These are phyloP conservation scores for Skeletonema grethae DNA, from an alignment of 108 stramenopile species.

Conservation along the genomic window DNA sequence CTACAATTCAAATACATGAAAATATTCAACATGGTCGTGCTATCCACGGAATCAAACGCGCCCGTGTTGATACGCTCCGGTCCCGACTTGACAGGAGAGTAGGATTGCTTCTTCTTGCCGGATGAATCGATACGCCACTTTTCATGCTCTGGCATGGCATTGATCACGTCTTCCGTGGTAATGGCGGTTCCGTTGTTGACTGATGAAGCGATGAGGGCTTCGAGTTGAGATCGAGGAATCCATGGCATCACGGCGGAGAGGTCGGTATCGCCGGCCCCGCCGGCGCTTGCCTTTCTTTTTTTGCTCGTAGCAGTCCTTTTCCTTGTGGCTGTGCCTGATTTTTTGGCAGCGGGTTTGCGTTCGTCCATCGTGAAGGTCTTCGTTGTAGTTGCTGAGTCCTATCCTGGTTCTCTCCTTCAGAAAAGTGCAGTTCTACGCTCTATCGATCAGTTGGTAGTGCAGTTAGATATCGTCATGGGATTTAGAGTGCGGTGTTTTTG, in stretches of 20 bases:
- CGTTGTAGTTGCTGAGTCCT: too few relatives aligned
- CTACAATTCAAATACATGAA: background rate
- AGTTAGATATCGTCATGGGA: too few relatives aligned
- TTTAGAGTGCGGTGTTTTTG: too few relatives aligned
- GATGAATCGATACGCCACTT: background rate
- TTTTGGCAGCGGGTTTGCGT: background rate
- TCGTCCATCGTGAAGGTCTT: background rate
- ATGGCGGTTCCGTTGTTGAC: background rate
- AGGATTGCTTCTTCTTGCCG: background rate
- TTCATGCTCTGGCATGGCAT: background rate
- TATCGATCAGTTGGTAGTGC: too few relatives aligned
- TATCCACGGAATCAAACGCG: background rate
- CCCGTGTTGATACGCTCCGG: background rate
- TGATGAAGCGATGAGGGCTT: background rate
- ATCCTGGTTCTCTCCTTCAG: too few relatives aligned
- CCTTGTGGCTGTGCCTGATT: background rate
- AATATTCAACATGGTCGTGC: conserved; percentile 1
- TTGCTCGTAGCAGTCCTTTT: background rate
- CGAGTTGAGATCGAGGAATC: background rate
- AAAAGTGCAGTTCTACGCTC: too few relatives aligned
- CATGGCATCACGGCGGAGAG: background rate
- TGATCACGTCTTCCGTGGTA: background rate
- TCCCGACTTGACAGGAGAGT: background rate
- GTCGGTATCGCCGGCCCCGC: background rate
- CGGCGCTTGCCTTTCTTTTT: background rate